These are phyloP conservation scores for Phoma sp. DNA, from an alignment of 2,329 filamentous ascomycete genomes.

Conservation along the genomic window DNA sequence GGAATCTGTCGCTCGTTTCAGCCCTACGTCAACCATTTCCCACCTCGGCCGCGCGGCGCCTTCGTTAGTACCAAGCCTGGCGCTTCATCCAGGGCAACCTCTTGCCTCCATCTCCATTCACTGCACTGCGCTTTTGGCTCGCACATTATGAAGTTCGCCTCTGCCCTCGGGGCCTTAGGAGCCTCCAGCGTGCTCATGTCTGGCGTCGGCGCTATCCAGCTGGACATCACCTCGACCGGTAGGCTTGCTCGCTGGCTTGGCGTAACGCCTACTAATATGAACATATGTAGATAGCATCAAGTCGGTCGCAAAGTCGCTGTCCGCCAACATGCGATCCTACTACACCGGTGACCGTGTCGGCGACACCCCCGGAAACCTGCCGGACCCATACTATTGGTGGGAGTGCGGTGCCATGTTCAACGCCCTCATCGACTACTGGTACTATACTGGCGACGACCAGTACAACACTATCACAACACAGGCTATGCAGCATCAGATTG, in stretches of 20 bases:
- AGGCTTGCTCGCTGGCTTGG: constrained; percentile 9
- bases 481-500: constrained; percentile 77
- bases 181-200: constrained; percentile 42
- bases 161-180: constrained; percentile 38
- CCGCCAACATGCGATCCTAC: constrained; percentile 67
- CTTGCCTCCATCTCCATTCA: constrained; percentile 8
- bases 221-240: constrained; percentile 41
- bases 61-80: constrained; percentile 26
- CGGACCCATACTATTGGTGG: constrained; percentile 54
- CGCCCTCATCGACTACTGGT: constrained; percentile 51
- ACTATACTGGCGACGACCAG: constrained; percentile 50
- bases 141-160: constrained; percentile 45
- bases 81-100: constrained; percentile 31
- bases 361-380: constrained; percentile 64
- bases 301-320: constrained; percentile 65
- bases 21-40: constrained; percentile 28
- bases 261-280: constrained; percentile 18
- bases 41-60: constrained; percentile 15
- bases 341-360: constrained; percentile 69
- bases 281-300: constrained; percentile 64
- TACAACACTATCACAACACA: constrained; percentile 49
- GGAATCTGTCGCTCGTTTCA: constrained; percentile 39
- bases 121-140: constrained; percentile 17
- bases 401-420: constrained; percentile 51
- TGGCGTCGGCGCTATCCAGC: constrained; percentile 39